These are phyloP conservation scores for Fusarium tuaranense DNA, from an alignment of 2,329 filamentous ascomycete species.

Conservation along the genomic window DNA sequence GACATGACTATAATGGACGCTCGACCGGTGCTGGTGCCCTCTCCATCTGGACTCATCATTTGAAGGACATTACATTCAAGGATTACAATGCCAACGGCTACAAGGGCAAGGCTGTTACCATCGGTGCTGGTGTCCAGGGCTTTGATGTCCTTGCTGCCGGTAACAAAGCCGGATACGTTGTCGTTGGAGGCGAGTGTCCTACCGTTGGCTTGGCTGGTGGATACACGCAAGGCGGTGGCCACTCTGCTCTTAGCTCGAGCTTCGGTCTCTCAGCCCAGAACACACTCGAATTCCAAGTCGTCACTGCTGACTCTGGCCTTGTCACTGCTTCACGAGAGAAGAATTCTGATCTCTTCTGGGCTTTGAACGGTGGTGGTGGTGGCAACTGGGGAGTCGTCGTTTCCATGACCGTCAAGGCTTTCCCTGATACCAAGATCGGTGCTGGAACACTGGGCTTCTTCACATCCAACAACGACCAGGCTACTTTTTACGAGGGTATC, in stretches of 20 bases:
- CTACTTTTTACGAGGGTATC: conserved; percentile 63
- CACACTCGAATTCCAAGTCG: conserved; percentile 64
- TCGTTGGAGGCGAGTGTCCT: conserved; percentile 66
- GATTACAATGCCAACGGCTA: conserved; percentile 58
- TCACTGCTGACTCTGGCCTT: conserved; percentile 61
- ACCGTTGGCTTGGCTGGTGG: conserved; percentile 71
- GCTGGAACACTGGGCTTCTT: conserved; percentile 59
- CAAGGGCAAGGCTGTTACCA: conserved; percentile 62
- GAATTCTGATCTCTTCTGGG: conserved; percentile 72
- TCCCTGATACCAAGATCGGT: conserved; percentile 56
- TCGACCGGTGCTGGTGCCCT: conserved; percentile 56
- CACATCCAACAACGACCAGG: conserved; percentile 42
- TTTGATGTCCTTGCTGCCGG: conserved; percentile 60
- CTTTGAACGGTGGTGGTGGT: conserved; percentile 68
- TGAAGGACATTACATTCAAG: conserved; percentile 56
- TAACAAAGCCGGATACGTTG: conserved; percentile 55
- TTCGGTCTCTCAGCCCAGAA: conserved; percentile 72
- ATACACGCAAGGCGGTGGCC: conserved; percentile 69
- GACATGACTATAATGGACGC: conserved; percentile 49
- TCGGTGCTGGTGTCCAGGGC: conserved; percentile 66
- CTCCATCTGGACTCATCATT: conserved; percentile 53
- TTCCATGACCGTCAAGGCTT: conserved; percentile 64
- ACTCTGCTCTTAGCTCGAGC: conserved; percentile 61
- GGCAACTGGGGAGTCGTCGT: conserved; percentile 69
- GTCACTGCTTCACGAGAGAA: conserved; percentile 58